Evolutionary conservation across 768 basidiomycete genomes (phyloP).

Genomic region (Naganishia antarctica): DNA sequence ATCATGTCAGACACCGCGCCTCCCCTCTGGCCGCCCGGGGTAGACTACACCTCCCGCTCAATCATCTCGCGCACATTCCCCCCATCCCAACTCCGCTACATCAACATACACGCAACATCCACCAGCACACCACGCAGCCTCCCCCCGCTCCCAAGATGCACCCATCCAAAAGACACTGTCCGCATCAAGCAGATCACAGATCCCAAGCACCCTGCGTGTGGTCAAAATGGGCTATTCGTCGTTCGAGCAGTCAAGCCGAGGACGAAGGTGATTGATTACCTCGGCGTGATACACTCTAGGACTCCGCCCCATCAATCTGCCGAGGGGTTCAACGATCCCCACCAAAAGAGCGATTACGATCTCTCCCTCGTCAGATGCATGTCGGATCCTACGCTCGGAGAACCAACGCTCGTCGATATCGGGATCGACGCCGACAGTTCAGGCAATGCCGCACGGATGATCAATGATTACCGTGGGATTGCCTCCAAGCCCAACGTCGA

Average conservation of each 20-base stretch:
- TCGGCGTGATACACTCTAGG: constrained; percentile 69
- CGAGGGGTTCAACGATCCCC: background rate
- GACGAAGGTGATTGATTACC: constrained; percentile 70
- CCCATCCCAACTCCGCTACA: constrained; percentile 44
- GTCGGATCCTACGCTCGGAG: background rate
- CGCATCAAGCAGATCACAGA: constrained; percentile 58
- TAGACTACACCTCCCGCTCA: constrained; percentile 23
- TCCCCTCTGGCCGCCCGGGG: constrained; percentile 5
- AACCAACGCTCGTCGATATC: constrained; percentile 57
- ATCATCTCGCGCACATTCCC: background rate
- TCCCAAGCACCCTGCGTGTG: constrained; percentile 63
- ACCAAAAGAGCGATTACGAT: constrained; percentile 64
- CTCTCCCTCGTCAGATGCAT: constrained; percentile 57
- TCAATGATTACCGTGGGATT: constrained; percentile 88
- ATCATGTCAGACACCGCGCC: background rate
- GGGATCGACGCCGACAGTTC: constrained; percentile 67
- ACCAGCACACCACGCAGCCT: constrained; percentile 36
- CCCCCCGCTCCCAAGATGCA: background rate
- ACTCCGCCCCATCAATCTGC: background rate
- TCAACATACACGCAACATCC: constrained; percentile 44
- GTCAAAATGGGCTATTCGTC: constrained; percentile 78
- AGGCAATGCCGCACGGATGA: constrained; percentile 84
- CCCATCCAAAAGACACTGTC: constrained; percentile 50
- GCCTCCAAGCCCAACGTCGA: constrained; percentile 49
- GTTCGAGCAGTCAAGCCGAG: constrained; percentile 63